Base-by-base conservation (phyloP, 192 early-diverging fungal species). In the Pilobolus umbonatus region DNA sequence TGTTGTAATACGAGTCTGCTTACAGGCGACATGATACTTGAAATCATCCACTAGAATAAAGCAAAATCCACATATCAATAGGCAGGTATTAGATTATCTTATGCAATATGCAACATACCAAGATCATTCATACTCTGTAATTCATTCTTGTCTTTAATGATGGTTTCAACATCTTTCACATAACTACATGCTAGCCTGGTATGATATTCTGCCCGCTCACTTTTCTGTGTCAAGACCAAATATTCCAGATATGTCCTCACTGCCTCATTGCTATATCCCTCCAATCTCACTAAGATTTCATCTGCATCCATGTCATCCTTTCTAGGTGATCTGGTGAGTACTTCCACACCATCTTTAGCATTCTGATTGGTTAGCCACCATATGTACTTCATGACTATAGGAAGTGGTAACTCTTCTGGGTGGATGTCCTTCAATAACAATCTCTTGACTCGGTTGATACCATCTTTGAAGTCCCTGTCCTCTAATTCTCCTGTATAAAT, bases 291-390 rank as follows among this genome's bases (percentile, higher is more conserved):
- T 8, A 83, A 25, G 4, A 79, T 62, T 0, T 44, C 58, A 11
- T 45, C 52, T 1, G 71, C 48, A 40, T 83, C 72, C 56, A 83
- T 56, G 3, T 59, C 48, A 14, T 40, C 42, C 19, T 51, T 46
- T 12, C 62, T 45, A 29, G 63, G 64, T 1, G 60, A 62, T 50
- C 45, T 32, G 11, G 67, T 61, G 36, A 55, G 30, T 52, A 80
- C 79, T 62, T 77, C 71, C 3, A 78, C 57, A 15, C 77, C 81
- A 24, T 75, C 64, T 8, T 48, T 8, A 21, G 75, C 61, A 40
- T 75, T 65, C 50, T 73, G 65, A 22, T 71, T 52, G 0, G 73
- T 67, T n/a, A 80, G 34, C 81, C 81, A 83, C 67, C 71, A 77
- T 12, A 71, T 71, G 55, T 79, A 83, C 8, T 77, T 62, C 45